Evolutionary conservation across 108 stramenopile species (phyloP), one percentile per base, ranked within the genome.

Genomic region (Pseudonitzschia delicatissima): DNA sequence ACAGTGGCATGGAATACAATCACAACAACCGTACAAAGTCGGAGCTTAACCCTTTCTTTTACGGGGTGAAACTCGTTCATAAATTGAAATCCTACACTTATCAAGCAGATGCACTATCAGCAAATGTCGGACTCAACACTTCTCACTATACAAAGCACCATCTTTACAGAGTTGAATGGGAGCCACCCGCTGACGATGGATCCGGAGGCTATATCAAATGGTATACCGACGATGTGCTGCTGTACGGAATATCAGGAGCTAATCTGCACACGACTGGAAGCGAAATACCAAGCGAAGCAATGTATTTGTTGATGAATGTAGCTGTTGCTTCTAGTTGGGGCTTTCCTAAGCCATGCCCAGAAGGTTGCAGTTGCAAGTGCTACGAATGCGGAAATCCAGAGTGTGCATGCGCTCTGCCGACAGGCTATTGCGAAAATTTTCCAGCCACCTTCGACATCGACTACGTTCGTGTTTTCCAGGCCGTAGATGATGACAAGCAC

Each of bases 231-330:
- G 87, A 68, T 17, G 62, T 74, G 23, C 82, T 89, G 39, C 33
- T 90, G 1, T 92, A 79, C 67, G 82, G 88, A 5, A 72, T 95
- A 18, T 57, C 62, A 8, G 88, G 87, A 3, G 52, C 77, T 35
- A 79, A 62, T 40, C 74, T 95, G 40, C 53, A 75, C 2, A 60
- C 92, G 27, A 90, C 86, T n/a, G 76, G 80, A 11, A 85, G 82
- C 20, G 80, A 87, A 67, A 95, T 95, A 32, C 90, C 93, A 0
- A 82, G 84, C 62, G 93, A 95, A 64, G 87, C 93, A 0, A 95
- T 95, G 93, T 92, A 95, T 70, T 52, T 95, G 13, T 66, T 95
- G 23, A 87, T 95, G 77, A 95, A 92, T 69, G 92, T 90, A 21
- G 93, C 93, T 17, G 86, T 92, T 15, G 83, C 89, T 0, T 77